Conservation (phyloP, 1,139 yeast species). For the Kazachstania sp. region DNA sequence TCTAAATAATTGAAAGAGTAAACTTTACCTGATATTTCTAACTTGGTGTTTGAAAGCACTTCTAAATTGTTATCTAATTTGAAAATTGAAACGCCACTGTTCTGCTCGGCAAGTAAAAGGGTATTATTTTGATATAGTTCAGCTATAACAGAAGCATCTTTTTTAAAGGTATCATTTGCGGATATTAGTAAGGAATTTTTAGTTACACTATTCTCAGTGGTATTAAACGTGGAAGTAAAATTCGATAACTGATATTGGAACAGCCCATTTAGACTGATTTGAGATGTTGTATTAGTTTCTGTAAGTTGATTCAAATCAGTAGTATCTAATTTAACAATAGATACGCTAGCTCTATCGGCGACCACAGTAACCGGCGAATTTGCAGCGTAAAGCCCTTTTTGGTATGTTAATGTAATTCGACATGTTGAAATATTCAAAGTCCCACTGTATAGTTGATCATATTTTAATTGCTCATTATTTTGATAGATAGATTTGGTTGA, state of each 20-base stretch:
- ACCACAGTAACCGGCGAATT: constrained; percentile 43
- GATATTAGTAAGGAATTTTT: constrained; percentile 60
- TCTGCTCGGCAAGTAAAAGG: constrained; percentile 19
- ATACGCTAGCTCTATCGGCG: constrained; percentile 60
- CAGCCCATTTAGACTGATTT: constrained; percentile 50
- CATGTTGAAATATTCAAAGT: constrained; percentile 48
- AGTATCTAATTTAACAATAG: constrained; percentile 44
- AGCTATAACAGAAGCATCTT: constrained; percentile 24
- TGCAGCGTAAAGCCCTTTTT: constrained; percentile 30
- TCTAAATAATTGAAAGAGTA: constrained; percentile 14
- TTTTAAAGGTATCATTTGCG: constrained; percentile 41
- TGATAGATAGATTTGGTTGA: constrained; percentile 49
- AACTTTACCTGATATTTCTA: constrained; percentile 14
- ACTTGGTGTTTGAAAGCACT: constrained; percentile 8
- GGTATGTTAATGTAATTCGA: constrained; percentile 40
- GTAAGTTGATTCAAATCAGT: constrained; percentile 28
- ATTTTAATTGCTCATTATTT: constrained; percentile 70
- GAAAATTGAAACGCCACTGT: constrained; percentile 22
- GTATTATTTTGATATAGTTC: constrained; percentile 19
- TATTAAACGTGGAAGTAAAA: constrained; percentile 41
- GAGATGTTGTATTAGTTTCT: constrained; percentile 24
- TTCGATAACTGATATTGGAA: constrained; percentile 75
- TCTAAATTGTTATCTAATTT: constrained; percentile 11
- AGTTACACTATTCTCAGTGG: constrained; percentile 39
- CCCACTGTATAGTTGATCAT: constrained; percentile 70